phyloP scores from a whole-genome alignment of 257 asterid genomes.

The Solanum chiquidenum region DNA sequence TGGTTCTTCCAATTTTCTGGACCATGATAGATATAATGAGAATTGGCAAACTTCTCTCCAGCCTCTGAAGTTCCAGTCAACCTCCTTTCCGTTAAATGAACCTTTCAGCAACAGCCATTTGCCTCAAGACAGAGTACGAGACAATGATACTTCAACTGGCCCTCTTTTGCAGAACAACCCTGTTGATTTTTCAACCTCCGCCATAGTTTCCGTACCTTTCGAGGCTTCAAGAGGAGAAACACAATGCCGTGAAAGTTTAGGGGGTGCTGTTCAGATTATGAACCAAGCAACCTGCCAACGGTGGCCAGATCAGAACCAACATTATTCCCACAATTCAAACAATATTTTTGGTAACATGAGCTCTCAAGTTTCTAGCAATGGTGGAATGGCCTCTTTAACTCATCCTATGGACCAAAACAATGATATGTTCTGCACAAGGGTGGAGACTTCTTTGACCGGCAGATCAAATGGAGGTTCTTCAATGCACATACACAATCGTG shows the following conservation, averaged over 20 bases:
- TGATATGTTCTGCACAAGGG: conserved; percentile 29
- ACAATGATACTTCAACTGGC: conserved; percentile 21
- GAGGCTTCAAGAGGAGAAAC: conserved; percentile 38
- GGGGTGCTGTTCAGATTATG: conserved; percentile 21
- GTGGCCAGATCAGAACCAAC: conserved; percentile 37
- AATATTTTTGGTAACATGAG: conserved; percentile 23
- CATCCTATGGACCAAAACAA: conserved; percentile 27
- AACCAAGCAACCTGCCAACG: conserved; percentile 23
- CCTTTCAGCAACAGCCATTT: conserved; percentile 31
- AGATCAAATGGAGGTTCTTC: conserved; percentile 33
- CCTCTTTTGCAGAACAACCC: conserved; percentile 29
- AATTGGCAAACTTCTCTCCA: conserved; percentile 37
- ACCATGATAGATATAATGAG: conserved; percentile 36
- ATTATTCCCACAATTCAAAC: conserved; percentile 20
- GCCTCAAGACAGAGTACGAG: conserved; percentile 29
- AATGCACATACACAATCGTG: conserved; percentile 30
- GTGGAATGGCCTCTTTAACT: conserved; percentile 19
- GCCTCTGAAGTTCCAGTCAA: conserved; percentile 28
- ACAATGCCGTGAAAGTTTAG: conserved; percentile 32
- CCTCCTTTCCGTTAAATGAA: conserved; percentile 31
- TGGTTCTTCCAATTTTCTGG: conserved; percentile 39
- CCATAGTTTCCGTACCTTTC: conserved; percentile 23
- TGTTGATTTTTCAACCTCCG: conserved; percentile 26
- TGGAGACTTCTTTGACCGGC: conserved; percentile 30
- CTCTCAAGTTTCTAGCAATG: conserved; percentile 28